A percentile compares a stretch with the other conserved stretches of the same genome.
Conservation (phyloP, 1,139 yeast species). For the Blastobotrys arbuscula region DNA sequence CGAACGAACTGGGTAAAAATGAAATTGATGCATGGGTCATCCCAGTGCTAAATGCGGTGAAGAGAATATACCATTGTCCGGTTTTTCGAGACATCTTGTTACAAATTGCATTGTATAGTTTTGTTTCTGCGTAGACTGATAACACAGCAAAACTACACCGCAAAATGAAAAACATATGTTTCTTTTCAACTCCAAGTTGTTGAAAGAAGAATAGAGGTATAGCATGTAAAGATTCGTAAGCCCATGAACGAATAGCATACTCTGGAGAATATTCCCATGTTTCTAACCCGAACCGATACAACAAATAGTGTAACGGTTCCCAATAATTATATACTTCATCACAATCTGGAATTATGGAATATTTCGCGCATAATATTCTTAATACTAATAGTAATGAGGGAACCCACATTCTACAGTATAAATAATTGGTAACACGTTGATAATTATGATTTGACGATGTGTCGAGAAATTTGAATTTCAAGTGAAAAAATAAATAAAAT, state of each 20-base stretch:
- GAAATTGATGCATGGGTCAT: constrained; percentile 84
- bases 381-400: constrained; percentile 27
- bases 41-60: constrained; percentile 51
- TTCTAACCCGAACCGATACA: constrained; percentile 82
- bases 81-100: constrained; percentile 35
- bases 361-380: constrained; percentile 45
- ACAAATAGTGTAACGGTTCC: constrained; percentile 81
- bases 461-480: not conserved
- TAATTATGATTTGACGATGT: not conserved
- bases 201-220: constrained; percentile 14
- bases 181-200: constrained; percentile 3
- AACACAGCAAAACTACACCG: constrained; percentile 50
- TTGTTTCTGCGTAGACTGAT: constrained; percentile 51
- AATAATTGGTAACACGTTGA: too few relatives aligned
- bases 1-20: constrained; percentile 78
- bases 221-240: constrained; percentile 44
- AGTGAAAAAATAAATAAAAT: not conserved
- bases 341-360: constrained; percentile 74
- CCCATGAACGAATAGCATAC: constrained; percentile 82
- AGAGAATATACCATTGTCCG: constrained; percentile 55
- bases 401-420: not conserved
- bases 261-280: constrained; percentile 97
- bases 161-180: constrained; percentile 41
- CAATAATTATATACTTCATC: constrained; percentile 84
- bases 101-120: constrained; percentile 43